Percentiles rank a stretch among this genome's conserved stretches.
phyloP scores from a whole-genome alignment of 257 asterid genomes.

The Capsicum baccatum region DNA sequence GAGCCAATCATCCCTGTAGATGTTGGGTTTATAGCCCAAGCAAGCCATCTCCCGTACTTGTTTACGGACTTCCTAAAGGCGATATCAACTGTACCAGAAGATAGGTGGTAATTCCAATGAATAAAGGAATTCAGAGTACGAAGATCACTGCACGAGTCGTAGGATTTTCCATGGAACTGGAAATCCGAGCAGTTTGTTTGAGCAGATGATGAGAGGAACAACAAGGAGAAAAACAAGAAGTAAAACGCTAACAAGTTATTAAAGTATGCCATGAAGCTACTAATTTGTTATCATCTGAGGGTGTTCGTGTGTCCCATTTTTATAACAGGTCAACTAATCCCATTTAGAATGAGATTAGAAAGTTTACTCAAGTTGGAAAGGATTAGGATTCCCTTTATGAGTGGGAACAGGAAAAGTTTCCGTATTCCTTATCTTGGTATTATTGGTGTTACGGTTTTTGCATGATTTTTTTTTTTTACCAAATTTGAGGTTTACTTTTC shows the following conservation, averaged over 20 bases:
- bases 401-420: too few species aligned
- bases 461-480: too few species aligned
- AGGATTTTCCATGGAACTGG: background rate
- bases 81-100: constrained; percentile 6
- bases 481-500: too few species aligned
- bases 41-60: constrained; percentile 11
- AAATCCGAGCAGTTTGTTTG: background rate
- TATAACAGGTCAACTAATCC: too few species aligned
- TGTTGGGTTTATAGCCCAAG: constrained; percentile 31
- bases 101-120: background rate
- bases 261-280: background rate
- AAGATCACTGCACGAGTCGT: background rate
- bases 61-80: background rate
- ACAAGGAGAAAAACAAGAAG: background rate
- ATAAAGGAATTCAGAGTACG: background rate
- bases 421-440: too few species aligned
- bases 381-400: too few species aligned
- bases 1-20: constrained; percentile 25
- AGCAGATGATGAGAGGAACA: background rate
- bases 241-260: background rate
- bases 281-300: too few species aligned
- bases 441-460: too few species aligned
- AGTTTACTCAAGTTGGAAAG: too few species aligned
- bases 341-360: too few species aligned
- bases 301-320: too few species aligned